Percentiles rank a stretch among this genome's conserved stretches.
These are phyloP conservation scores for Glycine latifolia DNA, from an alignment of 306 rosid genomes.

Conservation along the genomic window DNA sequence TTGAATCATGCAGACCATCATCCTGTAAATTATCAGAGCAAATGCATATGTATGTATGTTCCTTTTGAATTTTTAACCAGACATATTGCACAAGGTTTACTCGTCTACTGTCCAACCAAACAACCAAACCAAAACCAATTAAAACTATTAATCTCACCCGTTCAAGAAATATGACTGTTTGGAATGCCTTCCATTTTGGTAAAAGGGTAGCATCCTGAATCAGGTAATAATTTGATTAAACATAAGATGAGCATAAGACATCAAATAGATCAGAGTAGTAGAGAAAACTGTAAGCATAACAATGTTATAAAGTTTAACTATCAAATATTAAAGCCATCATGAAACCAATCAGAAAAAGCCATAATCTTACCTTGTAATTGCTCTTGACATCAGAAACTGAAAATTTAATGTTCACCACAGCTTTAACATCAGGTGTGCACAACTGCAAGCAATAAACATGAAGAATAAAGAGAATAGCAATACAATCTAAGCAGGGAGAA, in stretches of 20 bases:
- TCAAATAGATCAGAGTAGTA: slow-evolving; percentile 10
- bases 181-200: slow-evolving; percentile 92
- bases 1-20: slow-evolving; percentile 76
- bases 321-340: slow-evolving; percentile 31
- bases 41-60: slow-evolving; percentile 4
- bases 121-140: neutral
- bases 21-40: slow-evolving; percentile 62
- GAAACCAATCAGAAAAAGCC: neutral
- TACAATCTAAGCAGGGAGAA: neutral
- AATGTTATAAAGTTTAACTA: slow-evolving; percentile 28
- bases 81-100: slow-evolving; percentile 30
- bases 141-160: slow-evolving; percentile 62
- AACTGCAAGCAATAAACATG: slow-evolving; percentile 54
- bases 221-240: slow-evolving; percentile 41
- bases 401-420: slow-evolving; percentile 49
- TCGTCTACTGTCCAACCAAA: slow-evolving; percentile 35
- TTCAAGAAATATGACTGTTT: slow-evolving; percentile 82
- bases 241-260: neutral
- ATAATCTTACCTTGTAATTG: slow-evolving; percentile 67
- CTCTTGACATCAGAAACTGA: slow-evolving; percentile 64
- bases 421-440: slow-evolving; percentile 46
- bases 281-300: slow-evolving; percentile 14
- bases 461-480: slow-evolving; percentile 11
- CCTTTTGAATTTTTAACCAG: slow-evolving; percentile 13
- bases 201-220: slow-evolving; percentile 81